A percentile compares a stretch with the other conserved stretches of the same genome.
Evolutionary conservation across 176 grass and related monocot species (phyloP).

Genomic region (Phragmites australis): DNA sequence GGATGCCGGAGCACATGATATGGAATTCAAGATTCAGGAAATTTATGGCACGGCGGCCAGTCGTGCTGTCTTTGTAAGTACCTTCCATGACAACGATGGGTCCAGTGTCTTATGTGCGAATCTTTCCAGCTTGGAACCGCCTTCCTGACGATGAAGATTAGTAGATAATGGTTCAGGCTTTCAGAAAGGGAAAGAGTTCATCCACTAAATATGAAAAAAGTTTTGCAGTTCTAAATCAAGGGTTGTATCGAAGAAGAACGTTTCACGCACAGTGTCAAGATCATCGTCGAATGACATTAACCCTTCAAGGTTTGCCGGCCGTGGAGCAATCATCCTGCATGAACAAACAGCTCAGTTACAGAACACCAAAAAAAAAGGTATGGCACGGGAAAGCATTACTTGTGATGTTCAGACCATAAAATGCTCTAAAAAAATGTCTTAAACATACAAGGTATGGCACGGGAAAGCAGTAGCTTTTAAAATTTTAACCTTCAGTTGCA

Average conservation of each 20-base stretch:
- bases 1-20: constrained; percentile 22
- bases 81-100: constrained; percentile 85
- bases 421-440: not conserved
- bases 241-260: not conserved
- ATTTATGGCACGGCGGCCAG: constrained; percentile 9
- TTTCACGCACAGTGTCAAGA: constrained; percentile 47
- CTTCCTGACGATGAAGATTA: constrained; percentile 42
- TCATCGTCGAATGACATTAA: constrained; percentile 53
- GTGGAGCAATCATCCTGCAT: constrained; percentile 57
- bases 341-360: constrained; percentile 11
- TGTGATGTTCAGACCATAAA: not conserved
- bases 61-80: constrained; percentile 41
- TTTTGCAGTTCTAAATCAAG: not conserved
- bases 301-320: constrained; percentile 54
- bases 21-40: constrained; percentile 12
- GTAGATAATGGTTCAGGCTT: constrained; percentile 9
- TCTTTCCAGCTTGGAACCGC: constrained; percentile 62
- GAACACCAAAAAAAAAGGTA: not conserved
- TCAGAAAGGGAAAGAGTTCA: constrained; percentile 1
- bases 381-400: no score
- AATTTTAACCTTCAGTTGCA: not conserved
- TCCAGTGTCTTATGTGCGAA: constrained; percentile 52
- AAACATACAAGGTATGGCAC: not conserved
- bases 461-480: not conserved
- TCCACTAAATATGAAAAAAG: not conserved